Conservation (phyloP, 106 monocot genomes). For the Dendrobium chrysotoxum region DNA sequence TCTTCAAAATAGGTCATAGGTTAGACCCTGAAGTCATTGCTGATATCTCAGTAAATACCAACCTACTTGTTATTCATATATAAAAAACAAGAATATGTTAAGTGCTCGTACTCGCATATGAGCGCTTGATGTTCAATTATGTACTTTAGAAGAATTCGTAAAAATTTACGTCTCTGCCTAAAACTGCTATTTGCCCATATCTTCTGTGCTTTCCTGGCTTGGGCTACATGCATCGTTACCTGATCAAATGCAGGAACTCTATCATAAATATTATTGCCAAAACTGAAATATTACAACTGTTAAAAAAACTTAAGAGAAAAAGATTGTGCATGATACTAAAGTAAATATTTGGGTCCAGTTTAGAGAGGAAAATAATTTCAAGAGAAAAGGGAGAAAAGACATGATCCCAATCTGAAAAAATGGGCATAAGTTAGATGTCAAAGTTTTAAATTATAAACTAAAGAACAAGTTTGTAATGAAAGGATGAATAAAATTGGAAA, state of each 20-base stretch:
- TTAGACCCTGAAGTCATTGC: background rate
- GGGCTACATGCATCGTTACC: conserved; percentile 94
- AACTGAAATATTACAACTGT: background rate
- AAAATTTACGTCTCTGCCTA: conserved; percentile 78
- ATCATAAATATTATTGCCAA: background rate
- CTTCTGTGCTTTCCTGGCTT: conserved; percentile 94
- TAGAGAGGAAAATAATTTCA: background rate
- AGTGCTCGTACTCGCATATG: conserved; percentile 83
- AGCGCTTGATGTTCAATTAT: conserved; percentile 98
- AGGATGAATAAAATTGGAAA: background rate
- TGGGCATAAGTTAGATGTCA: background rate
- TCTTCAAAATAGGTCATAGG: background rate
- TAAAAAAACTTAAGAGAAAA: background rate
- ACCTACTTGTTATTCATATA: background rate
- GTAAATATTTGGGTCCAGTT: background rate
- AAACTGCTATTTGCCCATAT: conserved; percentile 91
- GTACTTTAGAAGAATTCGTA: conserved; percentile 96
- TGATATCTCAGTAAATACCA: background rate
- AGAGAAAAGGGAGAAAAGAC: background rate
- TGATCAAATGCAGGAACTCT: conserved; percentile 16
- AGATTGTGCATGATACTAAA: background rate
- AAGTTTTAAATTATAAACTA: background rate
- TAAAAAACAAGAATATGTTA: background rate
- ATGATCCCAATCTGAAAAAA: background rate
- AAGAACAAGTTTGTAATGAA: background rate